Evolutionary conservation across 441 rosid genomes (phyloP).

Genomic region (Populus hybrid): DNA sequence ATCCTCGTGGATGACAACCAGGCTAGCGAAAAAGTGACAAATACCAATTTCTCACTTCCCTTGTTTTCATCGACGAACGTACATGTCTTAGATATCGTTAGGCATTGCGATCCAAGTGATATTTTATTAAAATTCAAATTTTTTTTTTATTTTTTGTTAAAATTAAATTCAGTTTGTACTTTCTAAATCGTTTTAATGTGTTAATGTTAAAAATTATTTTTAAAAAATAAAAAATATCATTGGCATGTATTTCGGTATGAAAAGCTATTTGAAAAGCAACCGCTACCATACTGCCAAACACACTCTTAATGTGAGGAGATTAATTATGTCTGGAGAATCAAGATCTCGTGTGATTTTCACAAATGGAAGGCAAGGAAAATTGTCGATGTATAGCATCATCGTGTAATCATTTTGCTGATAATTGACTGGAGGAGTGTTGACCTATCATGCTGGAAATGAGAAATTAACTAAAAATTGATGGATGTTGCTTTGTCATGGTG

Average conservation of each 20-base stretch:
- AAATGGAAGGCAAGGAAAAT: neutral
- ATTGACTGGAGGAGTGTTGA: neutral
- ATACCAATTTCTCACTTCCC: neutral
- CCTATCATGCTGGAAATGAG: neutral
- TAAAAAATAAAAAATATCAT: too few relatives aligned
- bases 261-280: too few relatives aligned
- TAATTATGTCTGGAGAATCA: neutral
- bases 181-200: too few relatives aligned
- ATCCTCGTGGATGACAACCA: neutral
- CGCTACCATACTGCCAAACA: too few relatives aligned
- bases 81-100: neutral
- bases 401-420: neutral
- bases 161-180: too few relatives aligned
- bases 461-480: neutral
- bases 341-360: neutral
- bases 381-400: neutral
- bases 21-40: neutral
- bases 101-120: too few relatives aligned
- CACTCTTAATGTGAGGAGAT: neutral
- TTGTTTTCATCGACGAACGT: neutral
- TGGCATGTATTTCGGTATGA: too few relatives aligned
- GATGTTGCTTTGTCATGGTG: neutral
- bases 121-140: too few relatives aligned
- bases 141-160: too few relatives aligned
- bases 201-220: too few relatives aligned